Evolutionary conservation across 139 green algal genomes (phyloP).

Genomic region (Pseudopediastrum boryanum): DNA sequence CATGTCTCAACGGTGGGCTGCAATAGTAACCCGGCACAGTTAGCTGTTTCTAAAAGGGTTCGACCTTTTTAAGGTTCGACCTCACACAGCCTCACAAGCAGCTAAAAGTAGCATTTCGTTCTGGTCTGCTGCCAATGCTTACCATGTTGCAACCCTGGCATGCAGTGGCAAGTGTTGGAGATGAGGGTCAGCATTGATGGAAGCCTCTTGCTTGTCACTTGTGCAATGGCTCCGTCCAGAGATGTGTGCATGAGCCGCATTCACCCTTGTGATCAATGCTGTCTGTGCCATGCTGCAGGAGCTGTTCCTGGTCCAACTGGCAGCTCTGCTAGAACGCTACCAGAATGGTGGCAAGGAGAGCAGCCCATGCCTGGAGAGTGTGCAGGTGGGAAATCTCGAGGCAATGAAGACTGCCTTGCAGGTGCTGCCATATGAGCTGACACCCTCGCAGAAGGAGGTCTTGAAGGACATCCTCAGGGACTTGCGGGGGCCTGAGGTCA

Average conservation of each 20-base stretch:
- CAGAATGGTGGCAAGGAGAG: background rate
- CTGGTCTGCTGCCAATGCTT: background rate
- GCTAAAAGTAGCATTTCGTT: no score
- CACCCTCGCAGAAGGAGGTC: conserved; percentile 44
- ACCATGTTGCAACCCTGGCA: background rate
- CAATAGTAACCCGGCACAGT: no score
- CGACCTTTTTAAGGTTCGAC: no score
- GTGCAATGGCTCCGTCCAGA: background rate
- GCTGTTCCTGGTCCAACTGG: conserved; percentile 85
- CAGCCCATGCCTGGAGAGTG: background rate
- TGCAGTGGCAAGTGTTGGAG: background rate
- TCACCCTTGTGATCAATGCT: no score
- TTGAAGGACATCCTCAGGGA: conserved; percentile 66
- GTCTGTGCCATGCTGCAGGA: conserved; percentile 56
- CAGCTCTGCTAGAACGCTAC: conserved; percentile 55
- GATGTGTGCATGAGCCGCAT: background rate
- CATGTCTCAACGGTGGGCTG: no score
- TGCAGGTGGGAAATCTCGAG: background rate
- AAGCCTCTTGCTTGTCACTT: background rate
- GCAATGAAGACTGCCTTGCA: background rate
- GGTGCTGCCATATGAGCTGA: conserved; percentile 60
- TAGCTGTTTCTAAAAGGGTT: no score
- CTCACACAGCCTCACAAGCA: no score
- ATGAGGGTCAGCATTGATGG: background rate
- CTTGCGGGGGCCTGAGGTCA: conserved; percentile 59